Percentiles rank a stretch among this genome's conserved stretches.
phyloP scores from a whole-genome alignment of 2,329 filamentous ascomycete species.

The Nannizziopsis barbatae region DNA sequence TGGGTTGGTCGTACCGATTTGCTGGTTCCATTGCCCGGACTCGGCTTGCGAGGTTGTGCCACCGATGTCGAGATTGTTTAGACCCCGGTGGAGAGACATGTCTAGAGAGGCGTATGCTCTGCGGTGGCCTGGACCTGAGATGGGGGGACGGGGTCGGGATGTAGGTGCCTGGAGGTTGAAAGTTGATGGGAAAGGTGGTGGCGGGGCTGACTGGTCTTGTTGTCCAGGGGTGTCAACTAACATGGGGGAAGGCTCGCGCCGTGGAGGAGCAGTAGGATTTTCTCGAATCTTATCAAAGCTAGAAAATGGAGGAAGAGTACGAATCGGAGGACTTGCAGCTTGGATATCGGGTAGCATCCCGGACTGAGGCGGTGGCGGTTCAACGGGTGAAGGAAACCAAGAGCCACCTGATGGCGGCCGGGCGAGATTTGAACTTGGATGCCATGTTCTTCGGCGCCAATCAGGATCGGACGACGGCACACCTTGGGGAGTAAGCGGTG shows the following conservation, averaged over 20 bases:
- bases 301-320: slow-evolving; percentile 74
- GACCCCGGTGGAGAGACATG: slow-evolving; percentile 35
- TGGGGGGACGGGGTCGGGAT: slow-evolving; percentile 31
- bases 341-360: slow-evolving; percentile 19
- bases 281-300: slow-evolving; percentile 71
- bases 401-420: slow-evolving; percentile 60
- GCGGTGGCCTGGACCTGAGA: slow-evolving; percentile 36
- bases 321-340: too few relatives aligned
- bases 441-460: slow-evolving; percentile 79
- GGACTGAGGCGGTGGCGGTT: slow-evolving; percentile 46
- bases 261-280: slow-evolving; percentile 50
- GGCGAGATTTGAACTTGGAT: slow-evolving; percentile 57
- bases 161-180: slow-evolving; percentile 26
- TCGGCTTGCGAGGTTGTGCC: slow-evolving; percentile 29
- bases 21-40: slow-evolving; percentile 34
- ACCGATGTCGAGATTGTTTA: slow-evolving; percentile 35
- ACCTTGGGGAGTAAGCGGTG: slow-evolving; percentile 33
- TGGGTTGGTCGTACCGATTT: slow-evolving; percentile 28
- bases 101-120: slow-evolving; percentile 41
- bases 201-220: slow-evolving; percentile 27
- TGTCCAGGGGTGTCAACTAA: slow-evolving; percentile 51
- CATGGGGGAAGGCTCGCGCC: slow-evolving; percentile 64
- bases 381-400: slow-evolving; percentile 62
- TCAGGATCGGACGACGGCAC: slow-evolving; percentile 52
- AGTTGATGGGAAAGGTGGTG: slow-evolving; percentile 22